Base-by-base conservation (phyloP, 495 filamentous ascomycete species). In the Xanthoparmelia taractica region DNA sequence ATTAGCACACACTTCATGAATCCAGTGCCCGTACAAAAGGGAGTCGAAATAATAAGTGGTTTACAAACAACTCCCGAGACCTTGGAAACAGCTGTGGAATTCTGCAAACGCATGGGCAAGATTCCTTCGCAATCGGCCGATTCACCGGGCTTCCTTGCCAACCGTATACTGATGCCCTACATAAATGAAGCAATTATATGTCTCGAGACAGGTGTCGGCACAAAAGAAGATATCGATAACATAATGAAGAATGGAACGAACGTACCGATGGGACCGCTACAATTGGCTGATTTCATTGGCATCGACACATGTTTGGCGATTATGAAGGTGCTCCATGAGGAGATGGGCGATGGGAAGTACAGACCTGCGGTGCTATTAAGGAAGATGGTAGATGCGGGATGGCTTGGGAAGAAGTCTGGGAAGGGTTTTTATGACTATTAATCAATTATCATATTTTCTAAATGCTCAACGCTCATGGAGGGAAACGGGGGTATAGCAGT, bases 241-340 rank as follows among this genome's bases (percentile, higher is more conserved):
- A 97, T 96, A 68, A 99, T 99, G 94, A 97, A 96, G 84, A 96
- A 96, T 66, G 94, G 94, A 37, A 97, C 94, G 23, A 96, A 96
- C 74, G 94, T 97, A 56, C 94, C 95, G 12, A 99, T 99, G 94
- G 94, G 94, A 3, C 94, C 94, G 23, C 76, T 99, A 65, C 85
- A 90, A 69, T 75, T 99, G 72, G 94, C 94, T 10, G 94, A 99
- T 74, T 97, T 99, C 72, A 97, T 99, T 67, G 94, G 94, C 17
- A 80, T 99, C 27, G 94, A 99, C 73, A 99, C 94, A 0, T 99
- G 94, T 71, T 76, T 97, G 59, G 86, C 91, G 57, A 97, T 99
- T 69, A 97, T 99, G 94, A 92, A 88, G 75, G 94, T 97, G 33
- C 77, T 99, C 71, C 85, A 97, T 73, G 80, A 85, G 66, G 91